Conservation (phyloP, 805 yeast genomes). For the Wickerhamomyces alni region DNA sequence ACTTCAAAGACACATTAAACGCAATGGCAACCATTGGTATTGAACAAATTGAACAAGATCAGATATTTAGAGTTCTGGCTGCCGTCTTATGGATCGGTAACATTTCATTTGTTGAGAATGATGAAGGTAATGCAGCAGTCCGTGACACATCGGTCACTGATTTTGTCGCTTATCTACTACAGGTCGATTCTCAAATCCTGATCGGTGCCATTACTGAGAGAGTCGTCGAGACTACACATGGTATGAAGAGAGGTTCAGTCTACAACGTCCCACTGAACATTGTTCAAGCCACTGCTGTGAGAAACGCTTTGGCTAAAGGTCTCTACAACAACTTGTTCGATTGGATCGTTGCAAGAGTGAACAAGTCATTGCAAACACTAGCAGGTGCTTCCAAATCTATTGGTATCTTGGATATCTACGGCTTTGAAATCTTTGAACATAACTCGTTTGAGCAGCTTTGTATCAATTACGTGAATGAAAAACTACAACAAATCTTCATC, state of each 20-base stretch:
- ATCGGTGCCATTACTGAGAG: constrained; percentile 69
- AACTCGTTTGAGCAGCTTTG: constrained; percentile 97
- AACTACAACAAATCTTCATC: constrained; percentile 93
- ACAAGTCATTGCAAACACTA: constrained; percentile 59
- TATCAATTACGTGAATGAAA: constrained; percentile 94
- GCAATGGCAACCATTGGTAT: constrained; percentile 92
- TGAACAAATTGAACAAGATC: constrained; percentile 77
- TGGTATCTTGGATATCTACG: constrained; percentile 93
- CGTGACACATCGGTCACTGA: constrained; percentile 88
- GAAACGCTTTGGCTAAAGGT: constrained; percentile 94
- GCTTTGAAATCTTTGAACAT: constrained; percentile 91
- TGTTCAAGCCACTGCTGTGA: constrained; percentile 90
- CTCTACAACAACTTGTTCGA: constrained; percentile 89
- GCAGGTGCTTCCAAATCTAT: constrained; percentile 59
- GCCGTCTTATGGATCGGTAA: constrained; percentile 94
- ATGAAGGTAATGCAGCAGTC: constrained; percentile 76
- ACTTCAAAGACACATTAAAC: constrained; percentile 70
- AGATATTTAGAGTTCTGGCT: constrained; percentile 79
- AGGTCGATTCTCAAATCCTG: constrained; percentile 65
- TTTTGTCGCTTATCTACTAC: constrained; percentile 86
- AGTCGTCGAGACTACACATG: constrained; percentile 85
- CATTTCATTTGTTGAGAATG: constrained; percentile 77
- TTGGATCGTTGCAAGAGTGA: constrained; percentile 93
- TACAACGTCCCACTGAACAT: constrained; percentile 90
- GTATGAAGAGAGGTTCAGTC: constrained; percentile 84